Evolutionary conservation across 371 early-diverging fungal species (phyloP), one percentile per base, ranked within the genome.

Genomic region (Mucor mucedo): DNA sequence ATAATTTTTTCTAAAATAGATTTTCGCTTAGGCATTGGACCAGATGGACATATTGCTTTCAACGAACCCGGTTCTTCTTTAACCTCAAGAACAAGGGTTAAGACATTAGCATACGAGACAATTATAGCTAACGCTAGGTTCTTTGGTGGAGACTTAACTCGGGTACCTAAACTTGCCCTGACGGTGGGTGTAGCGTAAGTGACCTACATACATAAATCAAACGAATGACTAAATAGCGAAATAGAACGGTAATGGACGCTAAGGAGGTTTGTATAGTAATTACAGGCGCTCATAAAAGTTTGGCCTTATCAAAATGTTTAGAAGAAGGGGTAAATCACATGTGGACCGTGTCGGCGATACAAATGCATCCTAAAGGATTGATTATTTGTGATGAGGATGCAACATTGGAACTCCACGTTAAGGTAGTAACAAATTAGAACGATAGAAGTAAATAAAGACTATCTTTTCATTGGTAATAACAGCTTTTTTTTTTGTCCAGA

Each of bases 61-160:
- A 94, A 94, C 68, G 95, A 94, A 66, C 95, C 95, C n/a, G 95
- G 95, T 32, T 92, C 92, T n/a, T 92, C 93, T 14, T 78, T 94
- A 41, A 88, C 87, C 57, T 92, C 93, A 3, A 84, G 92, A 30
- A 94, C 95, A 4, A 87, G 95, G 47, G 92, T 92, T 72, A 94
- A 94, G 81, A 94, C 95, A 16, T 73, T 94, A 40, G 95, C 95
- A 1, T 94, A 94, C 72, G 95, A 94, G 55, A 94, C 95, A 10
- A 93, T 94, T 55, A 82, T 94, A 56, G 93, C 95, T 54, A 94
- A 94, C 66, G 89, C 95, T 40, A 78, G 95, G 21, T 94, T 94
- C 78, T 94, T 94, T 80, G 93, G 87, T 39, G 91, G 91, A 52
- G 94, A 94, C 69, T 87, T 94, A 59, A 86, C 83, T 70, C 93